These are phyloP conservation scores for Hordeum pubiflorum DNA, from an alignment of 202 grass and related monocot genomes.

Conservation along the genomic window DNA sequence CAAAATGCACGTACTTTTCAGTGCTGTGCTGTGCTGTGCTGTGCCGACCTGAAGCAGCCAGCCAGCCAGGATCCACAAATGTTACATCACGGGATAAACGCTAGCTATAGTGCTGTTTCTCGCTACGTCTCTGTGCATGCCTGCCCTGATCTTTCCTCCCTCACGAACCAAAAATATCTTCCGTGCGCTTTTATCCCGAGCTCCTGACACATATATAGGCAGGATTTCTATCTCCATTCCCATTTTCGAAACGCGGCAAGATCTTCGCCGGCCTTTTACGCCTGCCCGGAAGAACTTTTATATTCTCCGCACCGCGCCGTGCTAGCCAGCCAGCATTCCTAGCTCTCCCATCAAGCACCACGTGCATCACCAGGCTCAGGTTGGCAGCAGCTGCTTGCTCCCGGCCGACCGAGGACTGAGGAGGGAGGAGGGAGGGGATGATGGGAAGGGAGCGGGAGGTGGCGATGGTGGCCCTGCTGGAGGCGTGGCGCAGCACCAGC, in stretches of 20 bases:
- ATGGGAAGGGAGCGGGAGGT: slow-evolving; percentile 23
- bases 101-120: background rate
- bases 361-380: background rate
- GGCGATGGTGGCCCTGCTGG: background rate
- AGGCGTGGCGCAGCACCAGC: background rate
- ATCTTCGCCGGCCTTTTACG: background rate
- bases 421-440: background rate
- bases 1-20: background rate
- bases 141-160: background rate
- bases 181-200: background rate
- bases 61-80: slow-evolving; percentile 4
- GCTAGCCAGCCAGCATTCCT: background rate
- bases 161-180: background rate
- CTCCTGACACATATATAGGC: background rate
- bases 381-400: background rate
- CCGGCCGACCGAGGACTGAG: background rate
- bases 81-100: slow-evolving; percentile 14
- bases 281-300: no score
- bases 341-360: background rate
- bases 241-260: background rate
- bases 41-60: background rate
- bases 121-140: background rate
- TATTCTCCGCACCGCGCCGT: no score
- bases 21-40: background rate
- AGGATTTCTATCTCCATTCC: background rate